Percentiles rank a stretch among this genome's conserved stretches.
phyloP scores from a whole-genome alignment of 306 rosid species.

The Pterocarpus macrocarpus region DNA sequence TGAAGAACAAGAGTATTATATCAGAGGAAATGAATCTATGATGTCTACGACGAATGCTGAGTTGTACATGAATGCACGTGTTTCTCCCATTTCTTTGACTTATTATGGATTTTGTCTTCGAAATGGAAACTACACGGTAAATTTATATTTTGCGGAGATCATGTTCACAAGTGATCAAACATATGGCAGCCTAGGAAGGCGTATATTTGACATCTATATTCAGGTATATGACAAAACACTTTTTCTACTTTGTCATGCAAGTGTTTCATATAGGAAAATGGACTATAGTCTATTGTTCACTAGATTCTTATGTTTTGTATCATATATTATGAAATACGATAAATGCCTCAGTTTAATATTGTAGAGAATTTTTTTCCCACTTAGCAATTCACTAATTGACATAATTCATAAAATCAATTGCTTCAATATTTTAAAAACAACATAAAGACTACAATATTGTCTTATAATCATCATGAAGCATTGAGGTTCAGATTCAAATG shows the following conservation, averaged over 20 bases:
- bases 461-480: too few species aligned
- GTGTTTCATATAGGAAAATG: too few species aligned
- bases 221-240: not conserved
- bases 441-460: too few species aligned
- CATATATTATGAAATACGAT: too few species aligned
- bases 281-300: too few species aligned
- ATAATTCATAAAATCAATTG: too few species aligned
- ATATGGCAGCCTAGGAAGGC: not conserved
- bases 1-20: not conserved
- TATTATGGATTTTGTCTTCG: slow-evolving; percentile 14
- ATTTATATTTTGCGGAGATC: slow-evolving; percentile 1
- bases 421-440: too few species aligned
- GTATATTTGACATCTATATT: not conserved
- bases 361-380: not conserved
- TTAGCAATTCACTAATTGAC: not conserved
- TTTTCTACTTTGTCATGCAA: too few species aligned
- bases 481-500: not conserved
- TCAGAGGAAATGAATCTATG: not conserved
- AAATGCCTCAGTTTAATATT: not conserved
- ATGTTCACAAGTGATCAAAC: not conserved
- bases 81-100: not conserved
- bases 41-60: not conserved
- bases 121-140: slow-evolving; percentile 3
- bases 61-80: not conserved
- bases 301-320: too few species aligned